Evolutionary conservation across 2,329 filamentous ascomycete genomes (phyloP), one percentile per base, ranked within the genome.

Genomic region (Herpotrichia juniperi): DNA sequence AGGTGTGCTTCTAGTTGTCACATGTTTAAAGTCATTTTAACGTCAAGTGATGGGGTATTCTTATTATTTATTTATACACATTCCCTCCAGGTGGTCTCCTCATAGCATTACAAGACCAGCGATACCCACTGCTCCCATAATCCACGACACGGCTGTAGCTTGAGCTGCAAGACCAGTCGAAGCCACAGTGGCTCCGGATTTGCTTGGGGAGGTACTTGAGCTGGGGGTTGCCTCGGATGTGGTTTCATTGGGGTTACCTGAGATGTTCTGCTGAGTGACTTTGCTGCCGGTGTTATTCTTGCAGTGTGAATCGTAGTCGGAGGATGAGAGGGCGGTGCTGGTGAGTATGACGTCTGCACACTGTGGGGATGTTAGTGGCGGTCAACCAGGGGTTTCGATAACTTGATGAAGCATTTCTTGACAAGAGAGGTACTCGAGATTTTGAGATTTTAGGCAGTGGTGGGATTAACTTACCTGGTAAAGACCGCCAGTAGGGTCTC

Each of bases 261-360:
- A 64, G 46, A 81, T 77, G 31, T 74, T 60, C 14, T 68, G 51
- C 30, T 62, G 57, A 8, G 48, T 69, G 7, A 81, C 77, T 4
- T 75, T 76, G 39, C 90, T 76, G 28, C 81, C 82, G 9, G 79
- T 84, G 57, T 78, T 80, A 59, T 84, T 88, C 57, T 74, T 76
- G 79, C 87, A 91, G 51, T 80, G 73, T 34, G 75, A 74, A 19
- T 69, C 59, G 59, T 69, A 74, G 28, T 76, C 75, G 22, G 75
- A 67, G 14, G 81, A 76, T 8, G 75, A 69, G 16, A 79, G 76
- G 4, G 83, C 78, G 10, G 76, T 75, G 46, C 76, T 75, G 26
- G 79, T 81, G 75, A 93, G 87, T 22, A 83, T 86, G 59, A 92
- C 83, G 63, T 93, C 89, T 66, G 88, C 87, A 72, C 89, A 93